Percentiles rank a stretch among this genome's conserved stretches.
Conservation (phyloP, 768 basidiomycete genomes). For the Phylloporus rhodoxanthus region DNA sequence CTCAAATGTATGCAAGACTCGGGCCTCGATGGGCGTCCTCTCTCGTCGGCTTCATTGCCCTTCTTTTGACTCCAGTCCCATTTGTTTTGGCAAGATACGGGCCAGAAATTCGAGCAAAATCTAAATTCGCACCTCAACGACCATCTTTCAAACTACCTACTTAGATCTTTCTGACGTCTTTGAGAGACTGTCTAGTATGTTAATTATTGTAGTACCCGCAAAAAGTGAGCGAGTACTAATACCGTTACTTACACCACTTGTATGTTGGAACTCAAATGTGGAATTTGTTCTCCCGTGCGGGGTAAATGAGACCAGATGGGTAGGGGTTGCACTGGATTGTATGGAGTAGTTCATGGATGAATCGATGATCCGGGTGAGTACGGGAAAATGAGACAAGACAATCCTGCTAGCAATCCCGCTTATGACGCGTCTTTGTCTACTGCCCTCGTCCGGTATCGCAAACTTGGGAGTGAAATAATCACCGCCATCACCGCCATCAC, state of each 20-base stretch:
- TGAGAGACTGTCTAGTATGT: not conserved
- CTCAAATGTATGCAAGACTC: slow-evolving; percentile 48
- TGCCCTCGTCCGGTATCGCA: no score
- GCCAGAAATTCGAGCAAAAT: slow-evolving; percentile 37
- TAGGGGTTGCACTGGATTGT: no score
- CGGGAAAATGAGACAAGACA: no score
- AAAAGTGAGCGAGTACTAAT: not conserved
- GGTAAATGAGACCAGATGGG: no score
- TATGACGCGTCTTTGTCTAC: no score
- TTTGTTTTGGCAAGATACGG: slow-evolving; percentile 44
- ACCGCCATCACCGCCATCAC: no score
- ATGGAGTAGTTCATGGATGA: no score
- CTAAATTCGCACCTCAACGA: slow-evolving; percentile 36
- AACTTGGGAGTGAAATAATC: no score
- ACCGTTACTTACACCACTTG: not conserved
- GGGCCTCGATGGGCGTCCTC: slow-evolving; percentile 56
- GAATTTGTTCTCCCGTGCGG: not conserved
- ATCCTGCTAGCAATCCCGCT: no score
- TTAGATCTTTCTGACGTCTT: slow-evolving; percentile 3
- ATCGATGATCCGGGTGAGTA: no score
- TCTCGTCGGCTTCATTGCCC: slow-evolving; percentile 46
- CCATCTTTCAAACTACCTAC: slow-evolving; percentile 8
- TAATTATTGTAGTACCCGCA: slow-evolving; percentile 1
- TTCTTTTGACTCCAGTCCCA: slow-evolving; percentile 48
- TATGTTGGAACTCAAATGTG: not conserved